Conservation (phyloP, 106 monocot species). For the Narthecium ossifragum region DNA sequence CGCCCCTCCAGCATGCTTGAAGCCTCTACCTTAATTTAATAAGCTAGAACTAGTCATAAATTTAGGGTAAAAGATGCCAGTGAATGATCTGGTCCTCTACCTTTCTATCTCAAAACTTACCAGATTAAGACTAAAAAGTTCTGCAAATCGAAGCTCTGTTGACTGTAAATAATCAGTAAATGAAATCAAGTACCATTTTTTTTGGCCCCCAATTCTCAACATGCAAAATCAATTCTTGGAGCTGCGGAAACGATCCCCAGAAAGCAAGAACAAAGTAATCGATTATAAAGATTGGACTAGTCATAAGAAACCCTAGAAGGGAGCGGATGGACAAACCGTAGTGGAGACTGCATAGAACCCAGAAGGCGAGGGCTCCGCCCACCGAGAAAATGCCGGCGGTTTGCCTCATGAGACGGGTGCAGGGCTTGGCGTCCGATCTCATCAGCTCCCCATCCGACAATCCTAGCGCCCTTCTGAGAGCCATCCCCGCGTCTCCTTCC, state of each 20-base stretch:
- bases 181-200: background rate
- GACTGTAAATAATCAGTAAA: background rate
- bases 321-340: conserved; percentile 25
- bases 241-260: background rate
- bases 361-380: conserved; percentile 52
- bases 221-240: background rate
- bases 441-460: conserved; percentile 64
- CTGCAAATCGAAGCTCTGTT: too few relatives aligned
- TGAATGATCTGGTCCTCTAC: too few relatives aligned
- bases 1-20: too few relatives aligned
- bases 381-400: conserved; percentile 50
- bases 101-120: too few relatives aligned
- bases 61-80: too few relatives aligned
- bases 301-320: too few relatives aligned
- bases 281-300: background rate
- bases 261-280: background rate
- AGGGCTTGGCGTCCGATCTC: conserved; percentile 58
- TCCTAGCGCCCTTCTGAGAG: conserved; percentile 36
- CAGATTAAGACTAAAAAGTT: too few relatives aligned
- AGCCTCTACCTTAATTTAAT: too few relatives aligned
- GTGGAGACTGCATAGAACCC: conserved; percentile 57
- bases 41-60: too few relatives aligned
- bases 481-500: conserved; percentile 21
- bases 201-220: background rate
- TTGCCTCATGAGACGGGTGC: conserved; percentile 48